These are phyloP conservation scores for Entrophospora sp. DNA, from an alignment of 192 early-diverging fungal species.

Conservation along the genomic window DNA sequence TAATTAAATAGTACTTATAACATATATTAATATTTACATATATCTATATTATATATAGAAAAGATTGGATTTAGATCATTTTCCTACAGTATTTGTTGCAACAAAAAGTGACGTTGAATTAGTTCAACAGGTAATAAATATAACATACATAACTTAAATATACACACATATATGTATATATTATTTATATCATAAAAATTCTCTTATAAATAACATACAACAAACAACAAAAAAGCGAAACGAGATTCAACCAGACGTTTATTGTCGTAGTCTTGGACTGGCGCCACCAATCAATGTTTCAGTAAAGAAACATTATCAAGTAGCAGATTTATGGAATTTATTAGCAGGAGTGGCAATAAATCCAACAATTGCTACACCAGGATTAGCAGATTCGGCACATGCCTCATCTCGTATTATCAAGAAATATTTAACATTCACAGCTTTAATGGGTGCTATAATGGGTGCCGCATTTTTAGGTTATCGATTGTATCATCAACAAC, in stretches of 20 bases:
- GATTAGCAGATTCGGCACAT: constrained; percentile 23
- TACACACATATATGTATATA: not conserved
- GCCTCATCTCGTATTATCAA: constrained; percentile 23
- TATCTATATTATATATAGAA: constrained; percentile 38
- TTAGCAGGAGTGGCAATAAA: constrained; percentile 80
- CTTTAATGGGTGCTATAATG: constrained; percentile 28
- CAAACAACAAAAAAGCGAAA: constrained; percentile 31
- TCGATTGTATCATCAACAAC: constrained; percentile 29
- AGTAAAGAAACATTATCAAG: constrained; percentile 72
- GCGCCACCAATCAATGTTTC: constrained; percentile 86
- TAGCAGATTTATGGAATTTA: constrained; percentile 82
- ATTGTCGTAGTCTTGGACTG: constrained; percentile 80
- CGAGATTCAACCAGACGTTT: constrained; percentile 86
- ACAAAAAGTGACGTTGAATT: constrained; percentile 91
- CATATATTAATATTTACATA: not conserved
- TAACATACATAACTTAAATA: not conserved
- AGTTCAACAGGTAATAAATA: constrained; percentile 54
- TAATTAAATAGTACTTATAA: not conserved
- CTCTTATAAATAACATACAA: not conserved
- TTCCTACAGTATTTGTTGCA: constrained; percentile 89
- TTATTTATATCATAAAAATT: too few relatives aligned
- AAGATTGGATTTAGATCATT: constrained; percentile 71
- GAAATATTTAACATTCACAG: constrained; percentile 31
- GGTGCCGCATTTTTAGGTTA: constrained; percentile 28
- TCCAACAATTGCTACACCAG: constrained; percentile 44